phyloP scores from a whole-genome alignment of 2,329 filamentous ascomycete genomes.

The Fusarium goolgardi region DNA sequence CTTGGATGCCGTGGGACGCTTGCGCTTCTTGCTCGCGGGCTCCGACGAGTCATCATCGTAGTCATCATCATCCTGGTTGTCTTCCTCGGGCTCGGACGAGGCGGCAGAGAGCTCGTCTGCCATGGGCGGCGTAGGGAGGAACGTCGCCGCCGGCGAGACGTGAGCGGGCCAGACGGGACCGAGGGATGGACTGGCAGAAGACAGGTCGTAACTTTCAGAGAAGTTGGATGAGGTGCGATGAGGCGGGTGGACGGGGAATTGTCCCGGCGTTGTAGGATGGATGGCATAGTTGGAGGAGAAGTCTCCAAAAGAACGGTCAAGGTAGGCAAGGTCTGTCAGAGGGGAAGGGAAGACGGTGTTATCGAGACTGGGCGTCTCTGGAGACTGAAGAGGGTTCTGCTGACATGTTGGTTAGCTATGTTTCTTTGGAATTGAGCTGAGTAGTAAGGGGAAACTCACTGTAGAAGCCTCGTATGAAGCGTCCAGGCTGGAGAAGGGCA shows the following conservation, averaged over 20 bases:
- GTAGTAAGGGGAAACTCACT: constrained; percentile 21
- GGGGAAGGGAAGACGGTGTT: constrained; percentile 43
- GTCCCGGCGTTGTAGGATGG: constrained; percentile 31
- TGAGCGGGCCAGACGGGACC: constrained; percentile 41
- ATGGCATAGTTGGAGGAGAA: constrained; percentile 39
- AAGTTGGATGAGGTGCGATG: constrained; percentile 35
- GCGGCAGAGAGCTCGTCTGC: constrained; percentile 41
- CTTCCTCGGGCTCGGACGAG: constrained; percentile 33
- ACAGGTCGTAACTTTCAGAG: constrained; percentile 40
- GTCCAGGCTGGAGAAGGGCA: constrained; percentile 40
- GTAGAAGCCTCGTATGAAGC: constrained; percentile 39
- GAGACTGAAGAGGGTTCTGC: constrained; percentile 41
- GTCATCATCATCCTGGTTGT: constrained; percentile 34
- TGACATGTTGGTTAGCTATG: constrained; percentile 7
- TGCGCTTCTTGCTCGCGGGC: constrained; percentile 33
- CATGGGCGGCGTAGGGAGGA: constrained; percentile 44
- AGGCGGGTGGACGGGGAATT: constrained; percentile 35
- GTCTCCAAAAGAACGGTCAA: constrained; percentile 41
- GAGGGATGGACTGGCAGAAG: constrained; percentile 30
- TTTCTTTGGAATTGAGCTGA: not conserved
- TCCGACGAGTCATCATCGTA: constrained; percentile 30
- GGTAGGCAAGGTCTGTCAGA: constrained; percentile 42
- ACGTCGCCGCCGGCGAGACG: constrained; percentile 39
- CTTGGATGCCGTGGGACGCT: constrained; percentile 28
- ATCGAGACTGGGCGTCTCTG: constrained; percentile 43